Conservation (phyloP, 2,329 filamentous ascomycete genomes). For the Albifimbria verrucaria region DNA sequence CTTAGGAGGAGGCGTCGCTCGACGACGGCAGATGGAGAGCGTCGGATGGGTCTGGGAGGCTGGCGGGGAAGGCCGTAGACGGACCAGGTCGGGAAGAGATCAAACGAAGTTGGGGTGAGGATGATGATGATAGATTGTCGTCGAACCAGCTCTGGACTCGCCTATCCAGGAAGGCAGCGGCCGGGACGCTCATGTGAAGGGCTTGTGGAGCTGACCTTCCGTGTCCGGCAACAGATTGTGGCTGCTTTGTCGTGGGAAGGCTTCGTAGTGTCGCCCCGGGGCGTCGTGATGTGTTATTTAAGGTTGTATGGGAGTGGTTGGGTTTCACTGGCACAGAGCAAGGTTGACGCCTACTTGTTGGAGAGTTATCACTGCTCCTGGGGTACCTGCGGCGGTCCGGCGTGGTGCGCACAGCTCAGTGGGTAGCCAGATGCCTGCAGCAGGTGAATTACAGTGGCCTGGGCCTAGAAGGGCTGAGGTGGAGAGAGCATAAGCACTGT, state of each 20-base stretch:
- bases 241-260: not conserved
- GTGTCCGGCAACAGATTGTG: not conserved
- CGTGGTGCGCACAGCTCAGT: not conserved
- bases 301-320: not conserved
- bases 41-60: no score
- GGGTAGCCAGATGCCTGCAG: not conserved
- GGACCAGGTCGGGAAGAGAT: not conserved
- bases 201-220: not conserved
- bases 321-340: not conserved
- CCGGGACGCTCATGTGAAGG: slow-evolving; percentile 8
- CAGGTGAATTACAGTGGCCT: not conserved
- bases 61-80: not conserved
- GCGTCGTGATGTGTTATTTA: not conserved
- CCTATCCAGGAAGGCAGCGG: slow-evolving; percentile 4
- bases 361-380: not conserved
- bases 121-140: no score
- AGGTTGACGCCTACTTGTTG: no score
- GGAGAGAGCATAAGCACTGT: no score
- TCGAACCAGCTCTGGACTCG: slow-evolving; percentile 4
- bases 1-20: not conserved
- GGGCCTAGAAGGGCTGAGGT: not conserved
- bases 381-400: not conserved
- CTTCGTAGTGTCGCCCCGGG: not conserved
- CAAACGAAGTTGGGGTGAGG: not conserved
- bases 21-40: no score